Conservation (phyloP, 2,329 filamentous ascomycete genomes). For the Cytospora piceae region DNA sequence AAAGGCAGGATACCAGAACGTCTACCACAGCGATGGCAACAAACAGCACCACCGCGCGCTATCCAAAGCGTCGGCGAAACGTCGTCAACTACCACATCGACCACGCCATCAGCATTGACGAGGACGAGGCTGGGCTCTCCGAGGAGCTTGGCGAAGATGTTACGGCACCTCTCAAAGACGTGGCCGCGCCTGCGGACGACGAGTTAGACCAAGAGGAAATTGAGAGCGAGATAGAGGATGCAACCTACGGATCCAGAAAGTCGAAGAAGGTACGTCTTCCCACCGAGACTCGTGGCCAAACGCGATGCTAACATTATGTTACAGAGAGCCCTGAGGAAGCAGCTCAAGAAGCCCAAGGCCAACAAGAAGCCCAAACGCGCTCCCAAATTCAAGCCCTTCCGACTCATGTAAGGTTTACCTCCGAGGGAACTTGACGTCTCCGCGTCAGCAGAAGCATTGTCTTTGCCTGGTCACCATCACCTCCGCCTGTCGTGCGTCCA, state of each 20-base stretch:
- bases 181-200: not conserved
- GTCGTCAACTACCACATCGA: constrained; percentile 5
- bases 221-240: constrained; percentile 13
- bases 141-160: constrained; percentile 3
- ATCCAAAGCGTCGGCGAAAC: constrained; percentile 13
- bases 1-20: not conserved
- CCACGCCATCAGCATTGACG: not conserved
- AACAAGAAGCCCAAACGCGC: constrained; percentile 3
- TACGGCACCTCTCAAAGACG: too few species aligned
- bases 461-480: not conserved
- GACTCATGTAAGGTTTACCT: constrained; percentile 12
- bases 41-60: not conserved
- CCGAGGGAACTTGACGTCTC: not conserved
- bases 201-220: not conserved
- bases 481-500: not conserved
- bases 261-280: constrained; percentile 7
- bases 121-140: not conserved
- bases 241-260: constrained; percentile 7
- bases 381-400: constrained; percentile 16
- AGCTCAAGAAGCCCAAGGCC: not conserved
- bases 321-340: not conserved
- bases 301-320: not conserved
- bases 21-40: not conserved
- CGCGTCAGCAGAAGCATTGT: too few species aligned
- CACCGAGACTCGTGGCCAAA: not conserved